Conservation (phyloP, 164 flowering plant genomes). For the Sextonia rubra region DNA sequence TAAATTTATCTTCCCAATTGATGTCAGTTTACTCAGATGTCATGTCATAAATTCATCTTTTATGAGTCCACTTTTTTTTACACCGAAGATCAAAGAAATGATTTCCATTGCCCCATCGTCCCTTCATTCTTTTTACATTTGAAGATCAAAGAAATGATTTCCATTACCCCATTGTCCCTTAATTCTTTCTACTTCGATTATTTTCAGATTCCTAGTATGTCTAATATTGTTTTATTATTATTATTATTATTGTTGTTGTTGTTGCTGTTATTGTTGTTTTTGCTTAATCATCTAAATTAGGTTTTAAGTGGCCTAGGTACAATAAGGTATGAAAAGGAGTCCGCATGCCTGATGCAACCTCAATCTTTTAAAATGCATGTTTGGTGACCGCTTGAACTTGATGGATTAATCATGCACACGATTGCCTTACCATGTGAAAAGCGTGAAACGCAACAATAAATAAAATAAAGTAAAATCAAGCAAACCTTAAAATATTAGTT, state of each 20-base stretch:
- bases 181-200: too few species aligned
- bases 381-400: not conserved
- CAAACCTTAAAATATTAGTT: not conserved
- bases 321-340: not conserved
- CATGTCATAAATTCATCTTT: not conserved
- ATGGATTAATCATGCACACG: not conserved
- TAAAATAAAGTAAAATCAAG: too few species aligned
- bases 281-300: not conserved
- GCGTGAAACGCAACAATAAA: not conserved
- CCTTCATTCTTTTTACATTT: too few species aligned
- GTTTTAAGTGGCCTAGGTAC: not conserved
- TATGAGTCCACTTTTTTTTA: not conserved
- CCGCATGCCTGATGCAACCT: not conserved
- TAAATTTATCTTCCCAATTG: too few species aligned
- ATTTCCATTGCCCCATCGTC: not conserved
- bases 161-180: too few species aligned
- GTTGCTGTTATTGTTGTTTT: too few species aligned
- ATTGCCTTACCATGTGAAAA: not conserved
- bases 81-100: not conserved
- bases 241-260: too few species aligned
- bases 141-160: too few species aligned
- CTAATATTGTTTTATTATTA: too few species aligned
- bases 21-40: too few species aligned
- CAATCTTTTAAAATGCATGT: not conserved
- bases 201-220: too few species aligned